Percentiles rank a stretch among this genome's conserved stretches.
These are phyloP conservation scores for Sporothrix variecibatus DNA, from an alignment of 2,329 filamentous ascomycete genomes.

Conservation along the genomic window DNA sequence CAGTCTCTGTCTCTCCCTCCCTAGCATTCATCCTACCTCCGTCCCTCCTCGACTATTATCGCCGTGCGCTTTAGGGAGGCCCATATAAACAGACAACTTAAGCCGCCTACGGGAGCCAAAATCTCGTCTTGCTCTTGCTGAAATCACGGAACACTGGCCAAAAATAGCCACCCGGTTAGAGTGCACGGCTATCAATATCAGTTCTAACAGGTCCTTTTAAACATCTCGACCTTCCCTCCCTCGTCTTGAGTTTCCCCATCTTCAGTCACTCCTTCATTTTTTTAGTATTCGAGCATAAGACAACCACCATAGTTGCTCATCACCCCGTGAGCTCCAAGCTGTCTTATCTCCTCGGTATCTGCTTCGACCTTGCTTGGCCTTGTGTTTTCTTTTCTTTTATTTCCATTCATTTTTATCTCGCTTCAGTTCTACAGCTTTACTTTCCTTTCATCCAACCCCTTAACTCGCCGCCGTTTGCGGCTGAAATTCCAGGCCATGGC, in stretches of 20 bases:
- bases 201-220: neutral
- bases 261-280: slow-evolving; percentile 8
- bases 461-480: neutral
- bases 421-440: neutral
- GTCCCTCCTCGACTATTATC: neutral
- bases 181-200: neutral
- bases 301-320: neutral
- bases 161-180: slow-evolving; percentile 12
- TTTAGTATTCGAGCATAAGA: neutral
- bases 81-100: slow-evolving; percentile 23
- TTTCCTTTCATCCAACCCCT: neutral
- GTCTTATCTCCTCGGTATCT: neutral
- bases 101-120: slow-evolving; percentile 18
- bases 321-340: neutral
- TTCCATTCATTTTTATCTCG: neutral
- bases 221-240: slow-evolving; percentile 3
- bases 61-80: neutral
- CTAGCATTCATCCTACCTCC: neutral
- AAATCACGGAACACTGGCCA: slow-evolving; percentile 3
- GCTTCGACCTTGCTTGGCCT: neutral
- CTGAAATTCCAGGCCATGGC: slow-evolving; percentile 31
- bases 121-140: neutral
- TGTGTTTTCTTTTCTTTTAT: neutral
- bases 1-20: no score
- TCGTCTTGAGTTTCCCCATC: slow-evolving; percentile 9